These are phyloP conservation scores for Spergularia bocconei DNA, from an alignment of 148 eudicot species.

Conservation along the genomic window DNA sequence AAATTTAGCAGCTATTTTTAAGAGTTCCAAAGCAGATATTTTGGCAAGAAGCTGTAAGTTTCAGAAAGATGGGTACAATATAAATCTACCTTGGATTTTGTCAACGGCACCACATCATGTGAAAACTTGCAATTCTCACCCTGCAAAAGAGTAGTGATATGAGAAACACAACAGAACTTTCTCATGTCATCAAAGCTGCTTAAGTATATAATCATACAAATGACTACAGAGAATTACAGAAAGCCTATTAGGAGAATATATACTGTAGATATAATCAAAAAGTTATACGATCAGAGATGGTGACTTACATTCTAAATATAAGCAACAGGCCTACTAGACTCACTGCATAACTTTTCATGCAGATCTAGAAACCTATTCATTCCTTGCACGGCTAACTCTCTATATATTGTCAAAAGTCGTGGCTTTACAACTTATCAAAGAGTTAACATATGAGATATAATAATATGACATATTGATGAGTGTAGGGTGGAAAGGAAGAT, in stretches of 20 bases:
- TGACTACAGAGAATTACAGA: not conserved
- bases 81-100: constrained; percentile 71
- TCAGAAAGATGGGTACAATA: not conserved
- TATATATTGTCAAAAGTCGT: not conserved
- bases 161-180: constrained; percentile 16
- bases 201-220: not conserved
- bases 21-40: not conserved
- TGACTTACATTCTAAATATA: not conserved
- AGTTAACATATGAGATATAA: not conserved
- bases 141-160: constrained; percentile 41
- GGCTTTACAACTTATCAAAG: not conserved
- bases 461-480: not conserved
- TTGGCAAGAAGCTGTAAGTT: not conserved
- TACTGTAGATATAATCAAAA: not conserved
- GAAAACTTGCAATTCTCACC: constrained; percentile 91
- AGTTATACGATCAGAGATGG: not conserved
- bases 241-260: not conserved
- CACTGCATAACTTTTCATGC: not conserved
- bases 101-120: constrained; percentile 80
- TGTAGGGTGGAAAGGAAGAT: not conserved
- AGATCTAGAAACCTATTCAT: not conserved
- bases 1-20: not conserved
- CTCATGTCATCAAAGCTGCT: not conserved
- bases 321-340: not conserved
- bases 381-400: not conserved